These are phyloP conservation scores for Echria macrotheca DNA, from an alignment of 495 filamentous ascomycete species.

Conservation along the genomic window DNA sequence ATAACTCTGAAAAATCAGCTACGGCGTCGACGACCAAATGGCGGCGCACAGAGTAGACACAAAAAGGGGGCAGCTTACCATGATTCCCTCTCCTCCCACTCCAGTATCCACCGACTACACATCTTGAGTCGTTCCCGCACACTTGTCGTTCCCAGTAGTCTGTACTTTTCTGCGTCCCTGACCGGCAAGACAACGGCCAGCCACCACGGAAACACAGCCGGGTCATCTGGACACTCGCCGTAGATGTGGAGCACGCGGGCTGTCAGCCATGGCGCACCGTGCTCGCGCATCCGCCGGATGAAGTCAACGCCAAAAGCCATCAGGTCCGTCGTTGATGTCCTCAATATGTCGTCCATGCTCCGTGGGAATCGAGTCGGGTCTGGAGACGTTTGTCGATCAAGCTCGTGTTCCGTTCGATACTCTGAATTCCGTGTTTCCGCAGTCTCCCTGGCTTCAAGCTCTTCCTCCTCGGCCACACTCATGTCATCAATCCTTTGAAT, in stretches of 20 bases:
- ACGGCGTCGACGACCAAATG: too few species aligned
- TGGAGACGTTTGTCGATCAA: neutral
- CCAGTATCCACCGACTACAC: slow-evolving; percentile 66
- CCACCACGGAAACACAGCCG: slow-evolving; percentile 82
- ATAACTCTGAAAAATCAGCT: too few species aligned
- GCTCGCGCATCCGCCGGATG: slow-evolving; percentile 56
- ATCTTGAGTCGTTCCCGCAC: slow-evolving; percentile 79
- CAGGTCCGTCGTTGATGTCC: slow-evolving; percentile 64
- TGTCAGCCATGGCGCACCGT: slow-evolving; percentile 68
- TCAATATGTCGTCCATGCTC: slow-evolving; percentile 43
- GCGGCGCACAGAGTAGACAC: too few species aligned
- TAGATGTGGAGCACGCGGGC: slow-evolving; percentile 65
- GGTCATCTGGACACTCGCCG: slow-evolving; percentile 68
- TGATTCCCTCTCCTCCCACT: slow-evolving; percentile 66
- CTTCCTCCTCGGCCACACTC: slow-evolving; percentile 73
- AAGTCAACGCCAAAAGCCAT: slow-evolving; percentile 61
- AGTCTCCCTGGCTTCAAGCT: slow-evolving; percentile 60
- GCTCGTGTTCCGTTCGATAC: too few species aligned
- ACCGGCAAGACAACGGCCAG: slow-evolving; percentile 77
- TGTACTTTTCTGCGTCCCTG: slow-evolving; percentile 72
- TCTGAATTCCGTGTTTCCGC: neutral
- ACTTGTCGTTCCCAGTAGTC: slow-evolving; percentile 60
- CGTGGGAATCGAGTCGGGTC: slow-evolving; percentile 3
- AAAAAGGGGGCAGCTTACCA: slow-evolving; percentile 39
- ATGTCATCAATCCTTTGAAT: slow-evolving; percentile 75